Evolutionary conservation across 805 yeast genomes (phyloP).

Genomic region (Ogataea methylovora): DNA sequence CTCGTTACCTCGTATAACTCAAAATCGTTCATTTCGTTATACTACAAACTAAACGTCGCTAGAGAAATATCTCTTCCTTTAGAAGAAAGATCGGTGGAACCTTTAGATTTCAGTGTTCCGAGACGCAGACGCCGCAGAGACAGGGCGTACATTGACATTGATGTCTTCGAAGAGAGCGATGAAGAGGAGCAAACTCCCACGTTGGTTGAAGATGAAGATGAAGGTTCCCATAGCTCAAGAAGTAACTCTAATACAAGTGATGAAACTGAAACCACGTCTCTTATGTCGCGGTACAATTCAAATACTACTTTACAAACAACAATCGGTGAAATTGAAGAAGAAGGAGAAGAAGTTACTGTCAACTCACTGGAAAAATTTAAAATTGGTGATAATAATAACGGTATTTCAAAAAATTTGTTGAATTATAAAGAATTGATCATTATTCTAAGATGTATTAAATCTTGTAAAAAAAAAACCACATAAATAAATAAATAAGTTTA

Average conservation of each 20-base stretch:
- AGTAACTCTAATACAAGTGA: too few relatives aligned
- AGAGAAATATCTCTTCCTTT: conserved; percentile 25
- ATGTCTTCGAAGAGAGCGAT: not conserved
- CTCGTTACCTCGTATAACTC: conserved; percentile 21
- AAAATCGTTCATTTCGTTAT: conserved; percentile 17
- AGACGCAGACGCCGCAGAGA: conserved; percentile 12
- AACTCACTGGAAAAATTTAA: too few relatives aligned
- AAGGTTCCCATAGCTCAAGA: conserved; percentile 2
- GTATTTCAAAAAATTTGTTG: not conserved
- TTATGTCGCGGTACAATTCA: too few relatives aligned
- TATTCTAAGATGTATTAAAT: conserved; percentile 20
- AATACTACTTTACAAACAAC: too few relatives aligned
- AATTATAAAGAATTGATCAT: conserved; percentile 19
- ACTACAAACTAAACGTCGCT: conserved; percentile 24
- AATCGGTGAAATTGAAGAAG: not conserved
- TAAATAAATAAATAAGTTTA: not conserved
- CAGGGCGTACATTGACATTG: too few relatives aligned
- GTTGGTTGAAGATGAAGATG: not conserved
- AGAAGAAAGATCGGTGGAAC: conserved; percentile 16
- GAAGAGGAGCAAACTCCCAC: not conserved
- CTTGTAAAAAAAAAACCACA: conserved; percentile 6
- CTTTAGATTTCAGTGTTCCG: conserved; percentile 24
- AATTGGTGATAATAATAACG: not conserved
- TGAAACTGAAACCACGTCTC: too few relatives aligned
- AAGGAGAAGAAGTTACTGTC: conserved; percentile 2